A percentile compares a stretch with the other conserved stretches of the same genome.
Conservation (phyloP, 2,329 filamentous ascomycete species). For the Peltaster fructicola region DNA sequence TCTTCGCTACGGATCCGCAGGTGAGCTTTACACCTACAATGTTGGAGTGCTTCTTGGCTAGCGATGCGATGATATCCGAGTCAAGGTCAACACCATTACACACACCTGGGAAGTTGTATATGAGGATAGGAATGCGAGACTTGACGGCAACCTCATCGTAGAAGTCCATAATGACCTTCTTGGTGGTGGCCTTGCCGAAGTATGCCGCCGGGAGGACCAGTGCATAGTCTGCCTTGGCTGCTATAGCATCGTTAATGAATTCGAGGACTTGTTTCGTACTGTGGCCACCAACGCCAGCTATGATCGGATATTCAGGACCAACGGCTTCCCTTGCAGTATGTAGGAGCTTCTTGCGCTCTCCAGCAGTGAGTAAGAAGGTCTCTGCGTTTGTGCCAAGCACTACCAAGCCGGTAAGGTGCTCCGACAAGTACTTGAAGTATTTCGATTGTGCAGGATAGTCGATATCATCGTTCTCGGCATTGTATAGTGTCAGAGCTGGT, state of each 20-base stretch:
- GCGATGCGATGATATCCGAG: conserved; percentile 39
- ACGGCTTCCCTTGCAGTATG: conserved; percentile 36
- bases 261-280: conserved; percentile 47
- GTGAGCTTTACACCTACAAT: conserved; percentile 50
- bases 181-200: conserved; percentile 44
- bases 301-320: conserved; percentile 37
- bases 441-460: conserved; percentile 24
- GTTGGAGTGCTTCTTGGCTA: conserved; percentile 35
- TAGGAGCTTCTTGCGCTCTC: conserved; percentile 39
- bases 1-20: conserved; percentile 44
- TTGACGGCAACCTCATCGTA: conserved; percentile 38
- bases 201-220: conserved; percentile 47
- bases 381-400: conserved; percentile 31
- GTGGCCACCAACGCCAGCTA: conserved; percentile 47
- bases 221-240: conserved; percentile 43
- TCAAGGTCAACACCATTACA: conserved; percentile 53
- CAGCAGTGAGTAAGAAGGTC: conserved; percentile 27
- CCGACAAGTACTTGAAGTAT: conserved; percentile 28
- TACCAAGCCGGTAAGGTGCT: conserved; percentile 27
- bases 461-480: conserved; percentile 22
- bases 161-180: conserved; percentile 40
- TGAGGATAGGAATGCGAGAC: conserved; percentile 38
- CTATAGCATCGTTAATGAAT: conserved; percentile 39
- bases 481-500: conserved; percentile 30
- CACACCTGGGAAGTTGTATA: conserved; percentile 54